These are phyloP conservation scores for Luffa acutangula DNA, from an alignment of 306 rosid genomes.

Conservation along the genomic window DNA sequence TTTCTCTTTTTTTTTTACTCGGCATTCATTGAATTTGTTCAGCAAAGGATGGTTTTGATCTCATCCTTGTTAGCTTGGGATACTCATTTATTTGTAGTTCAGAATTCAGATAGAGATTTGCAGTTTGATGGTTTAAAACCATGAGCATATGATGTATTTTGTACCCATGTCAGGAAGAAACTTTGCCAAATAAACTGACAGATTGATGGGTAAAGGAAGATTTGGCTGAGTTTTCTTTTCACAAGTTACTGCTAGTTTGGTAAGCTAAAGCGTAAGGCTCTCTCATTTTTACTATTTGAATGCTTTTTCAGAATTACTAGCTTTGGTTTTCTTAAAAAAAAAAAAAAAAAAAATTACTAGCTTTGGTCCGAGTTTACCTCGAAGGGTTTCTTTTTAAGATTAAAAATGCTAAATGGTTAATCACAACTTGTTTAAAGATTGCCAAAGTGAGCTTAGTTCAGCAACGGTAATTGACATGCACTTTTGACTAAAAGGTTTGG, in stretches of 20 bases:
- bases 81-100: slow-evolving; percentile 3
- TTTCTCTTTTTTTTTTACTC: background rate
- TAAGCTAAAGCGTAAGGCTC: background rate
- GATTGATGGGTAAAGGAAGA: background rate
- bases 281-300: no score
- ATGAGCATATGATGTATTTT: background rate
- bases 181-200: background rate
- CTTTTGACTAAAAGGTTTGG: no score
- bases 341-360: no score
- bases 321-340: no score
- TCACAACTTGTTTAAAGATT: no score
- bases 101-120: slow-evolving; percentile 4
- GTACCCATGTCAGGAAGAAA: background rate
- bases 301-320: no score
- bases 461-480: no score
- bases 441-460: no score
- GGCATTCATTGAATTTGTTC: slow-evolving; percentile 13
- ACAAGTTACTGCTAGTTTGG: background rate
- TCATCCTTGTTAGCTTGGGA: slow-evolving; percentile 34
- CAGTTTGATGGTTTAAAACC: slow-evolving; percentile 1
- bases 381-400: no score
- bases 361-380: no score
- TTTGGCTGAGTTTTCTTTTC: background rate
- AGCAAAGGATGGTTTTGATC: slow-evolving; percentile 68
- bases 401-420: no score